Percentiles rank a stretch among this genome's conserved stretches.
Evolutionary conservation across 1,284 basidiomycete genomes (phyloP).

Genomic region (Cutaneotrichosporon sp.): DNA sequence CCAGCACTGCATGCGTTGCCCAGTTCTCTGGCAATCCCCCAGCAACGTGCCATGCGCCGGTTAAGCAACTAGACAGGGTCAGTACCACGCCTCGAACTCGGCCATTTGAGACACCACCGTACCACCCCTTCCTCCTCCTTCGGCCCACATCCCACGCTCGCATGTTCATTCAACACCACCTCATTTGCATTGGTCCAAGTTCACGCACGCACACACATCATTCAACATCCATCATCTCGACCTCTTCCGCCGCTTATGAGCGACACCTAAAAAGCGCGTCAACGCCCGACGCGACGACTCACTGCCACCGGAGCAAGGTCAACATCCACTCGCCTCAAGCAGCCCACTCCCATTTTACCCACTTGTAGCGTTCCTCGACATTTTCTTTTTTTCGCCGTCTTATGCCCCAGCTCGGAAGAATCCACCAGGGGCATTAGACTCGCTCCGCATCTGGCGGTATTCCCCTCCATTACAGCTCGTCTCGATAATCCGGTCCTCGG

Average conservation of each 20-base stretch:
- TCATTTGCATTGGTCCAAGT: slow-evolving; percentile 1
- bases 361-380: not conserved
- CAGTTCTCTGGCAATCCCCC: slow-evolving; percentile 22
- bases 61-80: slow-evolving; percentile 29
- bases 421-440: too few species aligned
- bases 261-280: not conserved
- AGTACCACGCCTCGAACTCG: not conserved
- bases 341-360: not conserved
- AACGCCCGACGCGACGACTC: not conserved
- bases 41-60: slow-evolving; percentile 29
- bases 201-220: slow-evolving; percentile 6
- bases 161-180: slow-evolving; percentile 10
- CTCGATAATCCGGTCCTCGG: not conserved
- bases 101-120: too few species aligned
- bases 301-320: not conserved
- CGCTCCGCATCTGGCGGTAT: too few species aligned
- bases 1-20: slow-evolving; percentile 28
- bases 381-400: not conserved
- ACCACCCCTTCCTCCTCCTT: not conserved
- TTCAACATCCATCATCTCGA: not conserved
- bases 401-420: too few species aligned
- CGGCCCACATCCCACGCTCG: not conserved
- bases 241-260: not conserved
- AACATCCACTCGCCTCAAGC: not conserved
- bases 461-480: not conserved